Conservation (phyloP, 106 monocot genomes). For the Chionographis japonica region DNA sequence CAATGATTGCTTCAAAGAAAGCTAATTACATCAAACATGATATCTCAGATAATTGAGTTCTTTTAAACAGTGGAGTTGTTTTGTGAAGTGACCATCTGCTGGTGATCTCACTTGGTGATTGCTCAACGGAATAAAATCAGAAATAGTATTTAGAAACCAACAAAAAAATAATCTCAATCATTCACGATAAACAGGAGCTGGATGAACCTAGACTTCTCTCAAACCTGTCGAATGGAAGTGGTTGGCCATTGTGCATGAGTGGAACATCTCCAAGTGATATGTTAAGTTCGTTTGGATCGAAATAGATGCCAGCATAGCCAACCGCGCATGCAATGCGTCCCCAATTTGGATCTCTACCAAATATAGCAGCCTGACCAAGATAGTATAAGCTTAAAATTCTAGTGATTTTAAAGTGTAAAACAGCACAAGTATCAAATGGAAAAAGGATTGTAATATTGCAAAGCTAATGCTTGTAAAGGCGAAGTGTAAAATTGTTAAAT, state of each 20-base stretch:
- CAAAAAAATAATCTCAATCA: background rate
- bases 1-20: no score
- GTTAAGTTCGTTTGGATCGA: slow-evolving; percentile 56
- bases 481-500: background rate
- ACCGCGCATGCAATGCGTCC: slow-evolving; percentile 94
- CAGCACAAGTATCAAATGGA: no score
- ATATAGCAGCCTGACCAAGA: slow-evolving; percentile 74
- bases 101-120: no score
- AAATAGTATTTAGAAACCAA: no score
- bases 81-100: no score
- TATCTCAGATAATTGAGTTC: no score
- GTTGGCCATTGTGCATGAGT: slow-evolving; percentile 90
- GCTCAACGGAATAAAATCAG: no score
- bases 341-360: slow-evolving; percentile 99
- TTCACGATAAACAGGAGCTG: background rate
- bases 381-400: background rate
- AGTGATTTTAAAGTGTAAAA: no score
- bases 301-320: slow-evolving; percentile 85
- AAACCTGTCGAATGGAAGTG: slow-evolving; percentile 92
- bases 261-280: slow-evolving; percentile 70
- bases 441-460: no score
- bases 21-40: no score
- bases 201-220: background rate
- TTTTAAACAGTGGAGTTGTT: no score
- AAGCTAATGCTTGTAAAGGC: no score